Evolutionary conservation across 1,284 basidiomycete genomes (phyloP), one percentile per base, ranked within the genome.

Genomic region (Melanopsichium pennsylvanicum): DNA sequence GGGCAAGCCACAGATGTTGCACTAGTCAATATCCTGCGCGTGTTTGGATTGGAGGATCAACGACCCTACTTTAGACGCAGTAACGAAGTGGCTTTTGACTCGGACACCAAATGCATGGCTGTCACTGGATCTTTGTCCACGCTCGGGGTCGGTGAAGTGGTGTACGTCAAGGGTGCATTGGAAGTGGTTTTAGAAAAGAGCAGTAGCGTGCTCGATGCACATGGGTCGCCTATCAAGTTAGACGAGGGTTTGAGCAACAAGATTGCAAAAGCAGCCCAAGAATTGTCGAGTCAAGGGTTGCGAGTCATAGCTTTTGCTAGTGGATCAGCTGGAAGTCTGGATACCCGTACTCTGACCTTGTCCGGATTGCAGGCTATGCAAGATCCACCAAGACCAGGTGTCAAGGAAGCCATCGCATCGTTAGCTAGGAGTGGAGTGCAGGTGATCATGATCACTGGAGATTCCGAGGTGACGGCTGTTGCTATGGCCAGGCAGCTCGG

Each of bases 401-500:
- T 97, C n/a, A 88, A 89, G 2, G 90, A 93, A 71, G 89, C 94
- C 9, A 89, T 97, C 61, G 85, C 85, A 25, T 83, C 89, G 21
- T 84, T 97, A 22, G 90, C 93, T 75, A 83, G 85, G 15, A 93
- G 90, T 15, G 92, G 94, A 7, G 90, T 98, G 31, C 92, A 95
- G 76, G 89, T 97, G 12, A 90, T 97, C 35, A 97, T 98, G 94
- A 97, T 97, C 80, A 97, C 95, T 0, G 95, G 95, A 13, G 95
- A 97, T 77, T 89, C 93, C 19, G 91, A 94, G 82, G 85, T 89
- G 54, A 98, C 95, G 0, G 95, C 95, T 2, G 77, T 92, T 10
- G 88, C 92, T 16, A 96, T 97, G 61, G 94, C 93, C 22, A 85
- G 87, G 63, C 86, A 92, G 72, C 86, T 98, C n/a, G 94, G 94